Conservation (phyloP, 2,329 filamentous ascomycete genomes). For the Trichoderma afroharzianum region DNA sequence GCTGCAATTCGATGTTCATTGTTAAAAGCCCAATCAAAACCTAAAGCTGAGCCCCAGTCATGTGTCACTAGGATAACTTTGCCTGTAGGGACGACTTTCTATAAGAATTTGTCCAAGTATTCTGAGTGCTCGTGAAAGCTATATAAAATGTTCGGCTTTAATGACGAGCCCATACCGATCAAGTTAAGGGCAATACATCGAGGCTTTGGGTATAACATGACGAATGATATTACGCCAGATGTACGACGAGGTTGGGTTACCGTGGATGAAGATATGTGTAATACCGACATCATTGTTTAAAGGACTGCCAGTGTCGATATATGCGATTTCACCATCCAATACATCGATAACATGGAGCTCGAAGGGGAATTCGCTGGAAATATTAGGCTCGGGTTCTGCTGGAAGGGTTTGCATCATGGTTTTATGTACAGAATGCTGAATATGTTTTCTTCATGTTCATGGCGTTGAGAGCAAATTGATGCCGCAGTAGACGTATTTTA, state of each 20-base stretch:
- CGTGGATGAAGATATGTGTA: no score
- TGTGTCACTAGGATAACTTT: background rate
- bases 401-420: background rate
- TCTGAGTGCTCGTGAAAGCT: background rate
- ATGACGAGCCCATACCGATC: background rate
- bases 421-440: background rate
- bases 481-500: background rate
- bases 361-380: background rate
- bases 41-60: background rate
- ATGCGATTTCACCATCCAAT: background rate
- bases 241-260: background rate
- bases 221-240: background rate
- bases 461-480: background rate
- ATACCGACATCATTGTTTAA: no score
- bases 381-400: background rate
- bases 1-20: background rate
- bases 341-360: background rate
- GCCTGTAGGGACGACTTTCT: background rate
- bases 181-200: background rate
- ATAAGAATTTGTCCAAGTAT: background rate
- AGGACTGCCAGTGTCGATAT: no score
- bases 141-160: background rate
- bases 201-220: background rate
- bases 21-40: background rate
- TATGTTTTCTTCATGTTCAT: background rate